Evolutionary conservation across 371 early-diverging fungal species (phyloP).

Genomic region (Mortierella polycephala): DNA sequence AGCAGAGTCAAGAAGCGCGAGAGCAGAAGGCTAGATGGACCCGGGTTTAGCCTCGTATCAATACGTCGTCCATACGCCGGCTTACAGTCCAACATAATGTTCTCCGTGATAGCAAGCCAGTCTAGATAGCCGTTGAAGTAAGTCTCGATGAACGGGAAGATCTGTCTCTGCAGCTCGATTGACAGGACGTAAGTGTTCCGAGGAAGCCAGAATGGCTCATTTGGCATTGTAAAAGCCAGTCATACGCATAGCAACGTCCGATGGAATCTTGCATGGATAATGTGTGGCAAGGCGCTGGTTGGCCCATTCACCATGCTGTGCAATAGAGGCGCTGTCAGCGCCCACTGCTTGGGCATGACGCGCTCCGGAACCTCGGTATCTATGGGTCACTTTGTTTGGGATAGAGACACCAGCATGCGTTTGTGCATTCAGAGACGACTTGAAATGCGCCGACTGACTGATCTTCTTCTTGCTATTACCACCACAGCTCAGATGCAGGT

Average conservation of each 20-base stretch:
- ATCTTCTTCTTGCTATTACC: background rate
- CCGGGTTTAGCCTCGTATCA: background rate
- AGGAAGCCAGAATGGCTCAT: background rate
- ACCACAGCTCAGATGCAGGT: background rate
- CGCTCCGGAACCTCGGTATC: background rate
- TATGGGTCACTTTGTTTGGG: slow-evolving; percentile 5
- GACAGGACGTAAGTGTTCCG: background rate
- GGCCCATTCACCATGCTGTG: slow-evolving; percentile 13
- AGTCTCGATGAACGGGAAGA: slow-evolving; percentile 13
- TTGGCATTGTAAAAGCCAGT: slow-evolving; percentile 5
- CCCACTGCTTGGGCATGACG: slow-evolving; percentile 1
- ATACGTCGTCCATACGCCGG: background rate
- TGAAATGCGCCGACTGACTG: background rate
- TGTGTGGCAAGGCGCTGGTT: background rate
- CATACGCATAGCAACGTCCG: slow-evolving; percentile 2
- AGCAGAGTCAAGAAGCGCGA: background rate
- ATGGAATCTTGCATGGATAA: background rate
- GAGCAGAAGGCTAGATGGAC: background rate
- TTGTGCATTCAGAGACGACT: background rate
- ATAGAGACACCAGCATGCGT: background rate
- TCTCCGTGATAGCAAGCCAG: slow-evolving; percentile 2
- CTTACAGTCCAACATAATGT: slow-evolving; percentile 1
- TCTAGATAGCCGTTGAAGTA: background rate
- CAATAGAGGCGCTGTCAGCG: background rate
- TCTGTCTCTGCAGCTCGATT: background rate